phyloP scores from a whole-genome alignment of 2,329 filamentous ascomycete species.

The Pestalotiopsis sp. region DNA sequence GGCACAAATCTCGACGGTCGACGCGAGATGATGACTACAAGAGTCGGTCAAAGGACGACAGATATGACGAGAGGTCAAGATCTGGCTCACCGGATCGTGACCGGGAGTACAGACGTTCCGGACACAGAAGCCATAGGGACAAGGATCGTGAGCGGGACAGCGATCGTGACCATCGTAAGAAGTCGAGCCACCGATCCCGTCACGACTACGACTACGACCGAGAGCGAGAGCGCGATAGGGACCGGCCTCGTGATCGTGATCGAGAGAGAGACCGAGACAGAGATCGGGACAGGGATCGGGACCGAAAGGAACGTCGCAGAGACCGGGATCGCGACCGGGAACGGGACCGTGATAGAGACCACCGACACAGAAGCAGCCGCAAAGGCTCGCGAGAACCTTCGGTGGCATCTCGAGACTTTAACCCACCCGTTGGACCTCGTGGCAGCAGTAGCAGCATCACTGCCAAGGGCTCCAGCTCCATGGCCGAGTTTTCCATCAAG shows the following conservation, averaged over 20 bases:
- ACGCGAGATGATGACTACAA: constrained; percentile 48
- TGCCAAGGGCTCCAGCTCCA: constrained; percentile 29
- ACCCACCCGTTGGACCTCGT: constrained; percentile 44
- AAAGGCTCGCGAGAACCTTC: constrained; percentile 36
- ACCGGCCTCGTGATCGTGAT: constrained; percentile 40
- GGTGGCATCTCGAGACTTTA: constrained; percentile 42
- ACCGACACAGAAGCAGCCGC: constrained; percentile 31
- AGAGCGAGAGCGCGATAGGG: constrained; percentile 37
- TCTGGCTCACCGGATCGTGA: constrained; percentile 62
- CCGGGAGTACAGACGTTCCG: constrained; percentile 48
- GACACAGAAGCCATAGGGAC: constrained; percentile 48
- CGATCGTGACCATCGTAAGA: constrained; percentile 38
- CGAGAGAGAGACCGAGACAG: constrained; percentile 43
- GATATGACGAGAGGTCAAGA: constrained; percentile 58
- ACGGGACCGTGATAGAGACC: constrained; percentile 38
- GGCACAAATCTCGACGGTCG: constrained; percentile 47
- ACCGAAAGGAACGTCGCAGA: constrained; percentile 36
- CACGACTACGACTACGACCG: constrained; percentile 45
- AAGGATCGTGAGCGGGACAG: constrained; percentile 41
- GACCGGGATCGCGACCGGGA: constrained; percentile 41
- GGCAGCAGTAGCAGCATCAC: constrained; percentile 28
- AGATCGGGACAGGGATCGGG: constrained; percentile 38
- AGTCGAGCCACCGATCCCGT: constrained; percentile 44
- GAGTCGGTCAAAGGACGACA: constrained; percentile 41
- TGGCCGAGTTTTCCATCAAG: constrained; percentile 41